Base-by-base conservation (phyloP, 225 moss, liverwort and hornwort species). In the Takakia lepidozioides region DNA sequence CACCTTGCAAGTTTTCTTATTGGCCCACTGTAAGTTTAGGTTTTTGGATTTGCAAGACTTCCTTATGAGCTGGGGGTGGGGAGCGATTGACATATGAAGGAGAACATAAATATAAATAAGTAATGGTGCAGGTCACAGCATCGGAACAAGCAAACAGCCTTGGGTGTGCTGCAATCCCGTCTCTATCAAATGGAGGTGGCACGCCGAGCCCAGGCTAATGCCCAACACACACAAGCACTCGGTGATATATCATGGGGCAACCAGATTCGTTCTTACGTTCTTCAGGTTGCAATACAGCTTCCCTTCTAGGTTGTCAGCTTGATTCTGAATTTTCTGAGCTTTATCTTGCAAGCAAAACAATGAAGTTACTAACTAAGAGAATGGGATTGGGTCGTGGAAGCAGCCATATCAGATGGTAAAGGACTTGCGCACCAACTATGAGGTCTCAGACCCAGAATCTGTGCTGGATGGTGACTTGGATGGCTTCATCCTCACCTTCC, bases 341-440 rank as follows among this genome's bases (percentile, higher is more conserved):
- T n/a, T n/a, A n/a, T n/a, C n/a, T n/a, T n/a, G n/a, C n/a, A n/a
- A n/a, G n/a, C n/a, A n/a, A n/a, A n/a, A n/a, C n/a, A n/a, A n/a
- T n/a, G n/a, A n/a, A n/a, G n/a, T n/a, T n/a, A n/a, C n/a, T n/a
- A n/a, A n/a, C n/a, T n/a, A n/a, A n/a, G n/a, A n/a, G n/a, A n/a
- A n/a, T 55, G 19, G 45, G 11, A 37, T 29, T 51, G n/a, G 10
- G 26, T 24, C 17, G 29, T 48, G 24, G 1, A 57, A 60, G 44
- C 80, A 93, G 86, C 93, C 93, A 37, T 93, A 93, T 66, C 93
- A 93, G 72, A 76, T 93, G 89, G 93, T 93, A 66, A 93, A 93
- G 65, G 93, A 93, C 70, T 58, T 89, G 8, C 74, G 93, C 20
- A 93, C 89, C 38, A 83, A 84, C 60, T 76, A 76, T 39, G 93